phyloP scores from a whole-genome alignment of 192 early-diverging fungal genomes.

The Rhizophlyctis rosea region DNA sequence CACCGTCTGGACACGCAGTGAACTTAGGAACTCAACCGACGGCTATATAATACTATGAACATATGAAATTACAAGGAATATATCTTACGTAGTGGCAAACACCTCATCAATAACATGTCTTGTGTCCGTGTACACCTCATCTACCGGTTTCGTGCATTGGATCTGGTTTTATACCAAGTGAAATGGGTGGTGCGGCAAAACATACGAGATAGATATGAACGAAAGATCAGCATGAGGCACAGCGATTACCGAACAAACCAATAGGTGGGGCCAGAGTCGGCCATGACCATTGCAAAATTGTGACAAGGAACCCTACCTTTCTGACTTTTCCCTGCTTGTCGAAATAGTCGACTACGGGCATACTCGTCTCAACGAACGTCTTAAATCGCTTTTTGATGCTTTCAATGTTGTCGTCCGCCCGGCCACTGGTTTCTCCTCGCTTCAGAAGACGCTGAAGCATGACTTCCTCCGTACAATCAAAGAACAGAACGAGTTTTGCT shows the following conservation, averaged over 20 bases:
- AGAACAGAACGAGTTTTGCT: conserved; percentile 79
- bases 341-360: conserved; percentile 88
- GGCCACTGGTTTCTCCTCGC: conserved; percentile 88
- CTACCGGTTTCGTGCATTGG: conserved; percentile 28
- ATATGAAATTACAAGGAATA: too few relatives aligned
- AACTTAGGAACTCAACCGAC: too few relatives aligned
- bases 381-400: conserved; percentile 93
- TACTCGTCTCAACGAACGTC: conserved; percentile 79
- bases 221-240: conserved; percentile 20
- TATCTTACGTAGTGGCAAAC: conserved; percentile 13
- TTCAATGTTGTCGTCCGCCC: conserved; percentile 93
- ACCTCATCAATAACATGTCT: conserved; percentile 16
- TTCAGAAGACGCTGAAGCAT: conserved; percentile 88
- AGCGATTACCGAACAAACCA: conserved; percentile 9
- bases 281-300: background rate
- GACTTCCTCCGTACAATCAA: conserved; percentile 92
- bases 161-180: too few relatives aligned
- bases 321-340: conserved; percentile 74
- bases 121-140: conserved; percentile 31
- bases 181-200: too few relatives aligned
- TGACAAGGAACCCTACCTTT: conserved; percentile 45
- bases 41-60: too few relatives aligned
- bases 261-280: background rate
- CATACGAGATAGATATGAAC: conserved; percentile 42
- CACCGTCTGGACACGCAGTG: too few relatives aligned